Evolutionary conservation across 306 rosid species (phyloP).

Genomic region (Macrotyloma uniflorum): DNA sequence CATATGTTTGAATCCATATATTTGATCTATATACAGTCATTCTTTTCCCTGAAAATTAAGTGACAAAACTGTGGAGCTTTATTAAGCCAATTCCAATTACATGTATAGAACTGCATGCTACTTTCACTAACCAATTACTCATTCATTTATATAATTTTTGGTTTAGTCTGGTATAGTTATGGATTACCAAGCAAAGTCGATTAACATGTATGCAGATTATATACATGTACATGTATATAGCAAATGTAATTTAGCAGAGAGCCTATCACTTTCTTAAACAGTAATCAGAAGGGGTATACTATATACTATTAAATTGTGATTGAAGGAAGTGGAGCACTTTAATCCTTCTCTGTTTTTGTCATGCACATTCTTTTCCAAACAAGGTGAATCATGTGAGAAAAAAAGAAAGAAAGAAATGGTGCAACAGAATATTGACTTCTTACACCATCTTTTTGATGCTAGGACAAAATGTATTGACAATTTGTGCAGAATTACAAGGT

Average conservation of each 20-base stretch:
- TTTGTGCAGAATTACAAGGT: slow-evolving; percentile 1
- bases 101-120: neutral
- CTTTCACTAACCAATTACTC: neutral
- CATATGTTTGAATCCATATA: neutral
- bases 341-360: slow-evolving; percentile 30
- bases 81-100: slow-evolving; percentile 3
- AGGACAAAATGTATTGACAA: slow-evolving; percentile 24
- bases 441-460: slow-evolving; percentile 33
- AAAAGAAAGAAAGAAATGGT: slow-evolving; percentile 55
- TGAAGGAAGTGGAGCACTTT: slow-evolving; percentile 35
- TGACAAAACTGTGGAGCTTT: neutral
- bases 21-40: neutral
- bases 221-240: neutral
- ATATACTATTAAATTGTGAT: slow-evolving; percentile 30
- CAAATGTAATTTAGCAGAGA: slow-evolving; percentile 1
- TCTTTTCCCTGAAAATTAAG: neutral
- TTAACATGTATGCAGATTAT: neutral
- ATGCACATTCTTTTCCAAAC: slow-evolving; percentile 23
- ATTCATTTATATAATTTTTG: neutral
- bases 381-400: slow-evolving; percentile 43
- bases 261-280: neutral
- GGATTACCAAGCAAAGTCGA: neutral
- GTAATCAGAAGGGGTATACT: neutral
- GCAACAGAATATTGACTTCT: slow-evolving; percentile 61
- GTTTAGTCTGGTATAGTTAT: neutral